Conservation (phyloP, 805 yeast species). For the Candida incommunis region DNA sequence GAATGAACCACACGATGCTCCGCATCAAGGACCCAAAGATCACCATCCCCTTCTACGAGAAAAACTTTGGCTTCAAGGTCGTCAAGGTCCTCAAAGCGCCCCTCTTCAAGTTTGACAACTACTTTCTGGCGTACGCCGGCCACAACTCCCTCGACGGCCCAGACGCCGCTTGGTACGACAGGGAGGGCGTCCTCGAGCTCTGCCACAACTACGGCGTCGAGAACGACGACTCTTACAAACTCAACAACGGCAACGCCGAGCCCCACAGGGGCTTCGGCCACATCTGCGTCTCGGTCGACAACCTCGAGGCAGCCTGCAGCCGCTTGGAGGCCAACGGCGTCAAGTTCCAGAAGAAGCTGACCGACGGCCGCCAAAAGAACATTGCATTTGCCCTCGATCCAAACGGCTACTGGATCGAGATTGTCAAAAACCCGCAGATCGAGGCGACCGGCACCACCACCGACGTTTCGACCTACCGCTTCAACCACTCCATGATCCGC, state of each 20-base stretch:
- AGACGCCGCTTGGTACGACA: conserved; percentile 23
- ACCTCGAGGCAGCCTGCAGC: conserved; percentile 49
- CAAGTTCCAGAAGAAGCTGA: conserved; percentile 63
- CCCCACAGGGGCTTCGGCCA: conserved; percentile 91
- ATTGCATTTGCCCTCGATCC: conserved; percentile 95
- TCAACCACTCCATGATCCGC: conserved; percentile 89
- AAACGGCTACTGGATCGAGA: conserved; percentile 93
- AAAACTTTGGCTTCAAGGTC: conserved; percentile 59
- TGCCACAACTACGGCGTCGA: conserved; percentile 71
- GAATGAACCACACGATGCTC: conserved; percentile 32
- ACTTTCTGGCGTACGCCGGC: conserved; percentile 48
- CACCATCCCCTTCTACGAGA: conserved; percentile 58
- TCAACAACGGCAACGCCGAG: conserved; percentile 73
- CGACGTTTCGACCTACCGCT: conserved; percentile 26
- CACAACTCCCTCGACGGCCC: conserved; percentile 24
- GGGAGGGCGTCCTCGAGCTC: conserved; percentile 68
- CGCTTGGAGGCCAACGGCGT: conserved; percentile 49
- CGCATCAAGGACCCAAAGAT: conserved; percentile 71
- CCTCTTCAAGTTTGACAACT: conserved; percentile 46
- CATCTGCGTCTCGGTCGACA: conserved; percentile 75
- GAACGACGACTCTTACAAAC: conserved; percentile 35
- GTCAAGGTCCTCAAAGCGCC: conserved; percentile 38
- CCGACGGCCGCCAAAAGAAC: conserved; percentile 84
- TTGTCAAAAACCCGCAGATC: conserved; percentile 43
- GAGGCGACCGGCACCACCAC: conserved; percentile 20